A percentile compares a stretch with the other conserved stretches of the same genome.
phyloP scores from a whole-genome alignment of 1,284 basidiomycete species.

The Rhodotorula sp. region DNA sequence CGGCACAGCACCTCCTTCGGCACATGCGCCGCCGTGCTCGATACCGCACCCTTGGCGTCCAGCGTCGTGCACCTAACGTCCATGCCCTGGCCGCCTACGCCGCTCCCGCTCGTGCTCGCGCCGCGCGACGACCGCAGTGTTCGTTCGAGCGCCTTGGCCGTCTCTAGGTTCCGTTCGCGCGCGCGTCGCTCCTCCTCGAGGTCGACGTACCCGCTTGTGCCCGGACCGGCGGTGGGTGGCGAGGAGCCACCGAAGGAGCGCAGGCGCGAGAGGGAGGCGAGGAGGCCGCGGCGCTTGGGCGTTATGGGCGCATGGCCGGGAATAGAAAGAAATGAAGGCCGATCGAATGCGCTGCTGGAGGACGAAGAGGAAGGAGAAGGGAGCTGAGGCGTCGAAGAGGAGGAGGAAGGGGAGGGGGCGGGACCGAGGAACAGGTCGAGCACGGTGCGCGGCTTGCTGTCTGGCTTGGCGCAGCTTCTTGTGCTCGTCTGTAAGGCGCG shows the following conservation, averaged over 20 bases:
- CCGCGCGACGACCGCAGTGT: constrained; percentile 26
- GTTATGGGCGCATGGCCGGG: neutral
- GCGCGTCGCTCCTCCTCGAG: constrained; percentile 14
- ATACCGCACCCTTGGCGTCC: constrained; percentile 59
- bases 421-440: constrained; percentile 11
- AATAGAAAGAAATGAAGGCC: neutral
- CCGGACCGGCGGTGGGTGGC: neutral
- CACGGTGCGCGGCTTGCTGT: neutral
- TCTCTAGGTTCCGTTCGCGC: constrained; percentile 28
- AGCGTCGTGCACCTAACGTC: constrained; percentile 41
- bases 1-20: constrained; percentile 83
- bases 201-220: constrained; percentile 3
- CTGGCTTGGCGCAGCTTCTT: neutral
- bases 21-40: constrained; percentile 86
- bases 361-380: neutral
- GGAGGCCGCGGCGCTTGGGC: neutral
- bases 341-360: neutral
- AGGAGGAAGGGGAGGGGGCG: neutral
- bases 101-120: constrained; percentile 9
- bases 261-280: neutral
- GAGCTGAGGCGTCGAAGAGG: neutral
- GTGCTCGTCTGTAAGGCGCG: neutral
- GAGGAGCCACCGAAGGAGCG: neutral
- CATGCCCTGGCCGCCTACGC: constrained; percentile 9
- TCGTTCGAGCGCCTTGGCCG: constrained; percentile 33